phyloP scores from a whole-genome alignment of 2,329 filamentous ascomycete species.

The Aspergillus pseudonomiae region DNA sequence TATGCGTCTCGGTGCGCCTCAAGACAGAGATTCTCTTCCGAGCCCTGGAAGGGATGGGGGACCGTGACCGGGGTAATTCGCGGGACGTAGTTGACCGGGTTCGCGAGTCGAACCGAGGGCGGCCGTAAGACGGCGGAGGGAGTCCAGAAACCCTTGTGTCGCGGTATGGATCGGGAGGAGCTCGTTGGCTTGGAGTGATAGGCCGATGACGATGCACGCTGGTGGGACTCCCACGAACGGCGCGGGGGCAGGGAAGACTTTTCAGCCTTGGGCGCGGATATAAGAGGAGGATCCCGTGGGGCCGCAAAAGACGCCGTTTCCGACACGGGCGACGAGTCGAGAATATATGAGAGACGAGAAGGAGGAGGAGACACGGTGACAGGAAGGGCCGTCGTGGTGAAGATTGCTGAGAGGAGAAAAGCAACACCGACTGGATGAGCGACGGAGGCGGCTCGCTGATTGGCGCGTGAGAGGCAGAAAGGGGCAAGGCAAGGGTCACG shows the following conservation, averaged over 20 bases:
- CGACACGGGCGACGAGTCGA: slow-evolving; percentile 18
- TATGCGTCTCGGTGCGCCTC: slow-evolving; percentile 52
- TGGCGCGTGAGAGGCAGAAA: slow-evolving; percentile 27
- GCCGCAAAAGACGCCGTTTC: slow-evolving; percentile 32
- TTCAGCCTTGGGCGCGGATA: slow-evolving; percentile 46
- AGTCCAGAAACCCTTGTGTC: slow-evolving; percentile 20
- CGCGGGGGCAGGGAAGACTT: slow-evolving; percentile 22
- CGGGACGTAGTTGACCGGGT: slow-evolving; percentile 64
- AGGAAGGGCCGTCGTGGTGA: slow-evolving; percentile 13
- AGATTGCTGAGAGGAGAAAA: slow-evolving; percentile 8
- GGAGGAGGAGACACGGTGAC: slow-evolving; percentile 12
- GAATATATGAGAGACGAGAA: slow-evolving; percentile 8
- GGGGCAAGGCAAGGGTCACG: slow-evolving; percentile 26
- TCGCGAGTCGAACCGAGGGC: slow-evolving; percentile 59
- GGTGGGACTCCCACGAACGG: slow-evolving; percentile 21
- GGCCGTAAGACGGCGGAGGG: slow-evolving; percentile 31
- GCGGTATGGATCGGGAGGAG: slow-evolving; percentile 15
- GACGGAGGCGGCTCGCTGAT: slow-evolving; percentile 18
- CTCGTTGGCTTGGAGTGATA: slow-evolving; percentile 15
- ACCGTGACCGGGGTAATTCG: slow-evolving; percentile 54
- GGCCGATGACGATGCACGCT: slow-evolving; percentile 14
- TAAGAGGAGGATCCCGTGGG: slow-evolving; percentile 22
- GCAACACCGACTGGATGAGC: background rate
- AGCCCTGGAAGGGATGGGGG: slow-evolving; percentile 34
- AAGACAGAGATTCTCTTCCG: slow-evolving; percentile 38